Evolutionary conservation across 768 basidiomycete genomes (phyloP), one percentile per base, ranked within the genome.

Genomic region (Pleurotus platypus): DNA sequence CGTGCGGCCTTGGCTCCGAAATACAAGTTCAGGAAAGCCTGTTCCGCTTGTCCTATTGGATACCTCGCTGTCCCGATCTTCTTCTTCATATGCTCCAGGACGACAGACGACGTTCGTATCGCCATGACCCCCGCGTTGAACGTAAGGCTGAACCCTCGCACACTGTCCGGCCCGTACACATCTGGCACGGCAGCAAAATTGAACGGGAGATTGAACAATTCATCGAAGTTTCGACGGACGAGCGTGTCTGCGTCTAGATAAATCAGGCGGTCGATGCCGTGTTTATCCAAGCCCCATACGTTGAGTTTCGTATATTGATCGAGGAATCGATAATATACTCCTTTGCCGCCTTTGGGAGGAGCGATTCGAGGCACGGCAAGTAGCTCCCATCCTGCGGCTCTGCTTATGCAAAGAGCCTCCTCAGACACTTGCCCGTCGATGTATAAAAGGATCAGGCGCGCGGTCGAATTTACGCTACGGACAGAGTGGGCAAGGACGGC

Each of bases 201-300:
- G 68, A 70, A 77, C 11, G 76, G 76, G 4, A 73, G 58, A 11
- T 69, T 58, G 62, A 76, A 78, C n/a, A 78, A 70, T 61, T 78
- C 78, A 62, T 76, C 74, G 58, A 79, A 72, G 58, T 76, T 75
- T 39, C 65, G 65, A 6, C 66, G 70, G 16, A 74, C 76, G 60
- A 77, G 71, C 9, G 73, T 76, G 65, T 78, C 76, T n/a, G 72
- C 70, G 60, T 75, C 72, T 55, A 78, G 67, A 61, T 78, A 77
- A 22, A 78, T 69, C 12, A 71, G 67, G 37, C 63, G 47, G 26
- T 66, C 58, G 58, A 74, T 62, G 42, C 73, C 70, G 1, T 64
- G 51, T 46, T 55, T 49, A 47, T 72, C 71, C 35, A 78, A 63
- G 43, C 63, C 63, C 78, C 77, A 79, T 5, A 78, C 66, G 37